Evolutionary conservation across 2,329 filamentous ascomycete species (phyloP), one percentile per base, ranked within the genome.

Genomic region (Passalora sequoiae): DNA sequence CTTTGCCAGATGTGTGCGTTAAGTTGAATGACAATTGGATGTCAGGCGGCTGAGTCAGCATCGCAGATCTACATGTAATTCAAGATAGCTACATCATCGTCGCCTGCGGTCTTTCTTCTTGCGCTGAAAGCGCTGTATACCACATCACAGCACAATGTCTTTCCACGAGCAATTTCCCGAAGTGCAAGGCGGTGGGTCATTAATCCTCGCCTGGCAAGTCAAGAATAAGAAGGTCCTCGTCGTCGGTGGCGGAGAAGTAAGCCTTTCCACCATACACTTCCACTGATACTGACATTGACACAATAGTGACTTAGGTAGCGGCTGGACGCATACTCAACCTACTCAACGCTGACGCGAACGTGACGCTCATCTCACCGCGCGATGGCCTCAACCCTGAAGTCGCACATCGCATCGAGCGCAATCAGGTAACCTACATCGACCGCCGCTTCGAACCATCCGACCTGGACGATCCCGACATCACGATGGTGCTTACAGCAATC

Each of bases 181-280:
- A 51, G 79, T 97, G 20, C 83, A 96, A 67, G 86, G 88, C 44
- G 91, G 91, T 39, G 92, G 89, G 46, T 97, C 91, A 49, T 71
- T 98, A 54, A 92, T 98, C 51, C 73, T 98, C 40, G 92, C 92
- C 62, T 98, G 91, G 89, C 92, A 97, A 70, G 83, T 95, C 59
- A 84, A 81, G 62, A 83, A 83, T 66, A 96, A 94, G 68, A 80
- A 81, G 53, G 84, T 97, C 12, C 71, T 98, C n/a, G 86, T 98
- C 4, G 80, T 98, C 6, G 92, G 92, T 53, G 92, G 92, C 58
- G 92, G 92, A 66, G 91, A 97, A 76, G 91, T 94, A 71, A 56
- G 78, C 41, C 16, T 29, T 5, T 24, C 28, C 21, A 41, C 13
- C 21, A 20, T 28, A 28, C 25, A 39, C 47, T 25, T 32, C 19